A percentile compares a stretch with the other conserved stretches of the same genome.
phyloP scores from a whole-genome alignment of 208 protist species.

The Leishmania tropica region DNA sequence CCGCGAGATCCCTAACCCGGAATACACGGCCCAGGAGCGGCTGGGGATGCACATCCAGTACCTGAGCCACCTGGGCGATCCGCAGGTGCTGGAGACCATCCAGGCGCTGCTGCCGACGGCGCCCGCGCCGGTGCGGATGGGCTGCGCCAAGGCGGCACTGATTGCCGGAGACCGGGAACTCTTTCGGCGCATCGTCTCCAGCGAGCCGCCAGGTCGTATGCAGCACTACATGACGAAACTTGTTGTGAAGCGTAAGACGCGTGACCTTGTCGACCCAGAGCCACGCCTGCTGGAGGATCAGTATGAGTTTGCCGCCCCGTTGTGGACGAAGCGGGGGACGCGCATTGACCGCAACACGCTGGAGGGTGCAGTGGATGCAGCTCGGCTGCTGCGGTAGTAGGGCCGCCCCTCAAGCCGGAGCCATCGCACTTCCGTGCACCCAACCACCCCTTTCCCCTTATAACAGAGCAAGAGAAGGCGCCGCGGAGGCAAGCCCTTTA shows the following conservation, averaged over 20 bases:
- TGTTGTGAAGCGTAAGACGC: conserved; percentile 85
- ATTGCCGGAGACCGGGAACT: conserved; percentile 84
- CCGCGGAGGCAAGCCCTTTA: background rate
- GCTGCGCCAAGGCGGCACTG: conserved; percentile 91
- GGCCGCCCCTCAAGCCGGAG: background rate
- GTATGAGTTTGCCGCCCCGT: conserved; percentile 88
- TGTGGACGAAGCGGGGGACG: conserved; percentile 89
- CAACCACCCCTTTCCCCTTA: background rate
- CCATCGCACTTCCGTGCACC: background rate
- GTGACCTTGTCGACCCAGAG: conserved; percentile 83
- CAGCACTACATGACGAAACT: conserved; percentile 91
- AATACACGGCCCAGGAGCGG: conserved; percentile 83
- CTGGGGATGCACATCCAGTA: conserved; percentile 93
- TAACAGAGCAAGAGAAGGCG: background rate
- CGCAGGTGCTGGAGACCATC: conserved; percentile 67
- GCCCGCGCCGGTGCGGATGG: conserved; percentile 84
- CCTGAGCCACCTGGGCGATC: conserved; percentile 79
- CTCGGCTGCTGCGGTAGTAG: conserved; percentile 38
- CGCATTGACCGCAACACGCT: conserved; percentile 90
- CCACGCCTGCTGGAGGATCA: conserved; percentile 87
- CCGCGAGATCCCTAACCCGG: conserved; percentile 88
- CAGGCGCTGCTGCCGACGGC: conserved; percentile 54
- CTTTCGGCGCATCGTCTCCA: conserved; percentile 83
- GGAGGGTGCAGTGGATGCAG: conserved; percentile 72
- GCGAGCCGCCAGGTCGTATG: conserved; percentile 85